phyloP scores from a whole-genome alignment of 2,329 filamentous ascomycete genomes.

The Talaromyces sp. region DNA sequence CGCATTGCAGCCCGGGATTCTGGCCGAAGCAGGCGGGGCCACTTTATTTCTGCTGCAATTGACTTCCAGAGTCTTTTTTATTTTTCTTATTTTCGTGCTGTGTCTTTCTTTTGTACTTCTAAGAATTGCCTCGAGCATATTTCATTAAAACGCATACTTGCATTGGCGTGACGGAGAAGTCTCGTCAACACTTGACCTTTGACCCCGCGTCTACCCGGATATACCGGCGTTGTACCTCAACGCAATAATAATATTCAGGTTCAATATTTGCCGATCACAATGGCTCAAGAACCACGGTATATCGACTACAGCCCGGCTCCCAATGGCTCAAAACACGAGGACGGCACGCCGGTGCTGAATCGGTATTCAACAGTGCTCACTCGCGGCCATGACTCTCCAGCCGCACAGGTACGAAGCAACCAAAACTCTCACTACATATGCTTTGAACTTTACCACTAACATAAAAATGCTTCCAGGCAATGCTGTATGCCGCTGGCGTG shows the following conservation, averaged over 20 bases:
- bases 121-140: neutral
- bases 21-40: neutral
- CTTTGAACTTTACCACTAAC: neutral
- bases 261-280: no score
- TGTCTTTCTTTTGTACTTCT: neutral
- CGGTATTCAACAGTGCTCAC: conserved; percentile 81
- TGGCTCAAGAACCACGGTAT: conserved; percentile 45
- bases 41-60: neutral
- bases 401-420: conserved; percentile 58
- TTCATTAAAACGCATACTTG: neutral
- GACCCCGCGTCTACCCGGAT: neutral
- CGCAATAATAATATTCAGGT: no score
- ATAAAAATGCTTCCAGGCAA: conserved; percentile 53
- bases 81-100: neutral
- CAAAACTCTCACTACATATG: neutral
- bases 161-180: neutral
- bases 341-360: conserved; percentile 67
- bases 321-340: conserved; percentile 43
- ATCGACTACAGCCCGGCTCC: conserved; percentile 53
- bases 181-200: neutral
- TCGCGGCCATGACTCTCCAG: conserved; percentile 80
- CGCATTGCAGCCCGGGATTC: conserved; percentile 3
- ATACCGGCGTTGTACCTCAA: neutral
- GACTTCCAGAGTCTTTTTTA: neutral
- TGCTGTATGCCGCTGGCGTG: conserved; percentile 91